These are phyloP conservation scores for Backusella macrospora DNA, from an alignment of 192 early-diverging fungal species.

Conservation along the genomic window DNA sequence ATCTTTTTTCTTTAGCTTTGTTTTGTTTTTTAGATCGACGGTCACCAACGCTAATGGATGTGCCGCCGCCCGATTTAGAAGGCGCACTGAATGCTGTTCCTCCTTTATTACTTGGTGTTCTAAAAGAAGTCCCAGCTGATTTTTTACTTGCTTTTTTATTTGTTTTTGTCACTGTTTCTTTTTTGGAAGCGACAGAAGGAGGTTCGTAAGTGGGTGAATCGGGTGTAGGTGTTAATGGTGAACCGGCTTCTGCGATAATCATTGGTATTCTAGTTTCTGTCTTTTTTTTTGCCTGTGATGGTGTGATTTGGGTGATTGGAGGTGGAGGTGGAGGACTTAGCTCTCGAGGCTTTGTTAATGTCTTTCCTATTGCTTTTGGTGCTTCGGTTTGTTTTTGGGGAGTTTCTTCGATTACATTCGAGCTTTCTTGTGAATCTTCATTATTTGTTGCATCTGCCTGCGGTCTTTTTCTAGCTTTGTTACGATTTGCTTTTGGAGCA, in stretches of 20 bases:
- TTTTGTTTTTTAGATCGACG: not conserved
- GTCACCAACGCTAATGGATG: not conserved
- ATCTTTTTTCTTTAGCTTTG: not conserved
- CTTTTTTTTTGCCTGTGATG: not conserved
- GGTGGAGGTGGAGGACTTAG: slow-evolving; percentile 13
- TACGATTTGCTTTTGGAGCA: slow-evolving; percentile 10
- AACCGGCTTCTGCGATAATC: not conserved
- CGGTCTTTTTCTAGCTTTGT: not conserved
- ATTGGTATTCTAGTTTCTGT: not conserved
- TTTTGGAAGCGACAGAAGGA: not conserved
- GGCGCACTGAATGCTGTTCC: not conserved
- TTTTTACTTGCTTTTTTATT: not conserved
- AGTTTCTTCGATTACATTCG: not conserved
- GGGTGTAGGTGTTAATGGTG: not conserved
- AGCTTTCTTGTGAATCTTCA: not conserved
- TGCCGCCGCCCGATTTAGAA: not conserved
- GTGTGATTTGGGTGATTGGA: not conserved
- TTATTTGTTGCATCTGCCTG: not conserved
- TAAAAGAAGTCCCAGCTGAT: not conserved
- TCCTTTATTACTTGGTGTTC: not conserved
- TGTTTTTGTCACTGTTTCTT: not conserved
- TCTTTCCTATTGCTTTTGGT: no score
- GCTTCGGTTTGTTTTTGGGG: not conserved
- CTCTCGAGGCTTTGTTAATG: not conserved
- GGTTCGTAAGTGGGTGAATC: not conserved